phyloP scores from a whole-genome alignment of 2,329 filamentous ascomycete genomes.

The Botrytis porri region DNA sequence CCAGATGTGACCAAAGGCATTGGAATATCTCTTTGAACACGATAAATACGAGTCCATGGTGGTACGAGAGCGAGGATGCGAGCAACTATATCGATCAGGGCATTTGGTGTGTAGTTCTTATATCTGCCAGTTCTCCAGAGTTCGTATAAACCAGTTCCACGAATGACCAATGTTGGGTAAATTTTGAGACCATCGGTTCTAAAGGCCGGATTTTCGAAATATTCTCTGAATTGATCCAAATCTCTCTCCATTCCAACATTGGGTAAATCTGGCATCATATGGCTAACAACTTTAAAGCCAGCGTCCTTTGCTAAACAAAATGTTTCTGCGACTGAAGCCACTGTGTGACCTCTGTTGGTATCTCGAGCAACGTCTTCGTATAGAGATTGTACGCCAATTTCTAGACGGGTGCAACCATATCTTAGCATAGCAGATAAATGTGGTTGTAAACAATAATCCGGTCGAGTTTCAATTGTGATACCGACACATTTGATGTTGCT shows the following conservation, averaged over 20 bases:
- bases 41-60: constrained; percentile 97
- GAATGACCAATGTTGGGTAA: constrained; percentile 94
- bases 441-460: constrained; percentile 95
- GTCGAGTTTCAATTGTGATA: constrained; percentile 96
- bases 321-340: constrained; percentile 91
- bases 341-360: constrained; percentile 94
- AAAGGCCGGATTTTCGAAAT: constrained; percentile 95
- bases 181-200: constrained; percentile 97
- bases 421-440: constrained; percentile 93
- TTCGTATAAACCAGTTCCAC: constrained; percentile 94
- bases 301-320: constrained; percentile 98
- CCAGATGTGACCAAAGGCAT: constrained; percentile 99
- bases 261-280: constrained; percentile 99
- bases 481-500: constrained; percentile 97
- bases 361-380: constrained; percentile 99
- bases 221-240: constrained; percentile 93
- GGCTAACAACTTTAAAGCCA: constrained; percentile 97
- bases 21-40: constrained; percentile 97
- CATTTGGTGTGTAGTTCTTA: constrained; percentile 98
- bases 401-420: constrained; percentile 94
- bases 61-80: constrained; percentile 93
- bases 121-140: constrained; percentile 95
- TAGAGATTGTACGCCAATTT: constrained; percentile 92
- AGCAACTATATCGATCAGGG: constrained; percentile 90
- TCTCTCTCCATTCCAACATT: constrained; percentile 99